A percentile compares a stretch with the other conserved stretches of the same genome.
Evolutionary conservation across 148 eudicot genomes (phyloP).

Genomic region (Amaranthus palmeri): DNA sequence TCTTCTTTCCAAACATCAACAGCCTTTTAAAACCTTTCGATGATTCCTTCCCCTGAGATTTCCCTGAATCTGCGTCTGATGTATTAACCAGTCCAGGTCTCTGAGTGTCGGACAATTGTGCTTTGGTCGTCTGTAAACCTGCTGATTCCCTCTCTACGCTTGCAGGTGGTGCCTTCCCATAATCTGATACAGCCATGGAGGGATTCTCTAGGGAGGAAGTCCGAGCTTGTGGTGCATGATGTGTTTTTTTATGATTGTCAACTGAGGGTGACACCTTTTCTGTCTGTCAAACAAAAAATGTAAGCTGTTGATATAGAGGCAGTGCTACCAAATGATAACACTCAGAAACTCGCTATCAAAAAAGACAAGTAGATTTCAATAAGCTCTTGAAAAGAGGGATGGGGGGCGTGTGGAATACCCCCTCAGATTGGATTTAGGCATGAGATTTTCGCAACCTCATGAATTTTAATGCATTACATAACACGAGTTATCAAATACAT

Average conservation of each 20-base stretch:
- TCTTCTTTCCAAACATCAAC: conserved; percentile 71
- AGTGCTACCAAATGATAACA: background rate
- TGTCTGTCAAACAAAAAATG: conserved; percentile 28
- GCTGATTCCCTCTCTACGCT: conserved; percentile 25
- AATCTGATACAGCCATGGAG: conserved; percentile 48
- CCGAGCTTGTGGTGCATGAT: conserved; percentile 78
- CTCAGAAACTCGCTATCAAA: background rate
- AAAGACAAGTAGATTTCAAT: background rate
- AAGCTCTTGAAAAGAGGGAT: no score
- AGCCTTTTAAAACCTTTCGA: conserved; percentile 80
- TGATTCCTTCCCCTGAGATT: conserved; percentile 52
- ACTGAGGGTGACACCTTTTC: conserved; percentile 32
- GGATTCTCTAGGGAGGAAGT: conserved; percentile 74
- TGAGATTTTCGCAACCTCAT: no score
- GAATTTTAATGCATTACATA: no score
- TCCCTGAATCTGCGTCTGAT: conserved; percentile 49
- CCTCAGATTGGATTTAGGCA: no score
- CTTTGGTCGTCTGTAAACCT: conserved; percentile 30
- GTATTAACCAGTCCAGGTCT: conserved; percentile 33
- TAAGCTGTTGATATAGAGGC: background rate
- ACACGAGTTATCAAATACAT: no score
- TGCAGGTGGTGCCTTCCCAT: conserved; percentile 46
- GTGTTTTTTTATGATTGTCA: conserved; percentile 36
- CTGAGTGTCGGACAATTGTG: conserved; percentile 39
- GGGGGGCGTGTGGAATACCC: no score